Evolutionary conservation across 1,284 basidiomycete species (phyloP).

Genomic region (Rugosomyces carneus): DNA sequence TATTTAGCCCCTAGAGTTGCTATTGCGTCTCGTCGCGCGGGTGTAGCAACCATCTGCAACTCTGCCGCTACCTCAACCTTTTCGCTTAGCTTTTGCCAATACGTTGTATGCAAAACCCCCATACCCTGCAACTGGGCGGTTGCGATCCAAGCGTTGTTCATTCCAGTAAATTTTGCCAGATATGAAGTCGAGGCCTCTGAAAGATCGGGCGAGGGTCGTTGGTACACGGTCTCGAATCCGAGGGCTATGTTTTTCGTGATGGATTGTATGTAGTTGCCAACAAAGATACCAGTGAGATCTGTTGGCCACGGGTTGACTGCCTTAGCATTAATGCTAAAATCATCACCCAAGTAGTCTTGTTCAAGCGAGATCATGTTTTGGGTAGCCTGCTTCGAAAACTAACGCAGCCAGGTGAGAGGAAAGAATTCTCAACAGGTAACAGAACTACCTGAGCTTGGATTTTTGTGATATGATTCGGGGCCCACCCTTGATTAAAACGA

Average conservation of each 20-base stretch:
- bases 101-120: conserved; percentile 88
- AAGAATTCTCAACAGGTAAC: background rate
- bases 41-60: conserved; percentile 76
- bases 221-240: conserved; percentile 87
- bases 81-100: conserved; percentile 94
- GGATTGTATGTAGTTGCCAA: conserved; percentile 95
- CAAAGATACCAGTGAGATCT: conserved; percentile 91
- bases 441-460: conserved; percentile 78
- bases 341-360: conserved; percentile 89
- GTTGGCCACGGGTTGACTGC: conserved; percentile 89
- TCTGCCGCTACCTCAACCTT: conserved; percentile 99
- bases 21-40: conserved; percentile 81
- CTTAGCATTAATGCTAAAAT: conserved; percentile 87
- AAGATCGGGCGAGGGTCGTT: conserved; percentile 70
- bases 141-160: conserved; percentile 82
- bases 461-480: conserved; percentile 76
- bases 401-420: conserved; percentile 15
- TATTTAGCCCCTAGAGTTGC: conserved; percentile 95
- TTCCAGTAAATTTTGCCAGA: conserved; percentile 79
- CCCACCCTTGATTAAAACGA: conserved; percentile 90
- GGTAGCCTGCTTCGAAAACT: conserved; percentile 65
- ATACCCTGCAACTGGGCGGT: conserved; percentile 88
- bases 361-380: conserved; percentile 92
- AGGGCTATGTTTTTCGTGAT: conserved; percentile 87
- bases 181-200: conserved; percentile 80